Evolutionary conservation across 2,329 filamentous ascomycete species (phyloP).

Genomic region (Eutypella sp.): DNA sequence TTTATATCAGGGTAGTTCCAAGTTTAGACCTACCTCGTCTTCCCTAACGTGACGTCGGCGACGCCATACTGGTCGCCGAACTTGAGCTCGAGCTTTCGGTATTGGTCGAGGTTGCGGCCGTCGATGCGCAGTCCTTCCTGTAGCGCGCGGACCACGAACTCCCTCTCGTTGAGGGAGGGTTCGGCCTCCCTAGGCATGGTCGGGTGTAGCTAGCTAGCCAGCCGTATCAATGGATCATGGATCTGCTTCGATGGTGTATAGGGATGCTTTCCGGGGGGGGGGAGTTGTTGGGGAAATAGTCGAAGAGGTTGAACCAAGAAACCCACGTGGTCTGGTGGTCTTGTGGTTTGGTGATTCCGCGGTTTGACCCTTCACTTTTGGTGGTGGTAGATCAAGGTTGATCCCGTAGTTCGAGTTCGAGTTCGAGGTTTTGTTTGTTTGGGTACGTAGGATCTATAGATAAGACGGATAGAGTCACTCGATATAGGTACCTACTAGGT

Average conservation of each 20-base stretch:
- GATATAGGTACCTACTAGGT: neutral
- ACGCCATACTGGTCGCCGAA: slow-evolving; percentile 92
- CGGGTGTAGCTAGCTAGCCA: too few relatives aligned
- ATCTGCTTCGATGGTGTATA: slow-evolving; percentile 9
- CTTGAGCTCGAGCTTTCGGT: slow-evolving; percentile 67
- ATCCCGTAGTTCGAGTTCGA: too few relatives aligned
- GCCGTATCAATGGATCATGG: too few relatives aligned
- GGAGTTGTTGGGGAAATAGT: too few relatives aligned
- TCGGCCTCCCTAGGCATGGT: slow-evolving; percentile 91
- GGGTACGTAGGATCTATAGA: too few relatives aligned
- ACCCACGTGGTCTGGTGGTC: too few relatives aligned
- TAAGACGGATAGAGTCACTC: neutral
- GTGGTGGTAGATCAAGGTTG: too few relatives aligned
- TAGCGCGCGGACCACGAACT: slow-evolving; percentile 80
- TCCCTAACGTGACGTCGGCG: slow-evolving; percentile 80
- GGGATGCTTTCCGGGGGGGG: too few relatives aligned
- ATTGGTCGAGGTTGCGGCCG: slow-evolving; percentile 74
- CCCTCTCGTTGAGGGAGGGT: slow-evolving; percentile 81
- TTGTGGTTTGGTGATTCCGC: too few relatives aligned
- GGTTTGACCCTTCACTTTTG: too few relatives aligned
- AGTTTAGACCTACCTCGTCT: slow-evolving; percentile 64
- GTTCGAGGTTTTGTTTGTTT: too few relatives aligned
- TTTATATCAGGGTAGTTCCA: neutral
- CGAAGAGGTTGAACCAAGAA: too few relatives aligned
- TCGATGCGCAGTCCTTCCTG: slow-evolving; percentile 78